These are phyloP conservation scores for Cenchrus purpureus DNA, from an alignment of 176 grass and related monocot species.

Conservation along the genomic window DNA sequence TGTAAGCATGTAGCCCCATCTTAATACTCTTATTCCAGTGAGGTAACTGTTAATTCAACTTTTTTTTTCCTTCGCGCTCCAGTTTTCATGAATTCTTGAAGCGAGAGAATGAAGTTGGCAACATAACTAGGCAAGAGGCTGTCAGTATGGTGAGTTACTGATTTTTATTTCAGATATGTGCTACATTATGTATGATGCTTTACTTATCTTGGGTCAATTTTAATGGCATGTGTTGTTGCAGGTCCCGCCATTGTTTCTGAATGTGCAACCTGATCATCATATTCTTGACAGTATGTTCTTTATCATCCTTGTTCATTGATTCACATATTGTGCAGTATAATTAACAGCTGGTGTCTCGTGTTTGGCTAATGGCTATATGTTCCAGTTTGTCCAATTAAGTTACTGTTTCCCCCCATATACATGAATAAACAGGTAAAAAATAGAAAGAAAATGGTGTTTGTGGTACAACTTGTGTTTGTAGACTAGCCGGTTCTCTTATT, in stretches of 20 bases:
- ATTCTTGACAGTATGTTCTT: conserved; percentile 92
- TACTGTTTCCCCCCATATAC: neutral
- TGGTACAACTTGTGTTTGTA: conserved; percentile 10
- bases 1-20: neutral
- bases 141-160: conserved; percentile 88
- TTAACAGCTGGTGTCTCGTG: neutral
- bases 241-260: conserved; percentile 96
- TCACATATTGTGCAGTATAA: conserved; percentile 14
- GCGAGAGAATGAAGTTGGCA: conserved; percentile 95
- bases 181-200: conserved; percentile 35
- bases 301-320: conserved; percentile 18
- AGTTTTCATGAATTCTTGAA: conserved; percentile 99
- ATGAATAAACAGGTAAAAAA: neutral
- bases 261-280: conserved; percentile 87
- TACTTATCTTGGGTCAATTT: conserved; percentile 1
- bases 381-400: neutral
- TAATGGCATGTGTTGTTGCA: conserved; percentile 45
- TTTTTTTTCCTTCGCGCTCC: conserved; percentile 17
- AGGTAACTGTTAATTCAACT: conserved; percentile 30
- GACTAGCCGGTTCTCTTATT: conserved; percentile 23
- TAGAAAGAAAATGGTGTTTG: neutral
- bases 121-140: conserved; percentile 99
- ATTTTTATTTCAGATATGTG: conserved; percentile 27
- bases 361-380: neutral
- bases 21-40: conserved; percentile 19